Evolutionary conservation across 2,329 filamentous ascomycete species (phyloP), one percentile per base, ranked within the genome.

Genomic region (Aspergillus viridinutans): DNA sequence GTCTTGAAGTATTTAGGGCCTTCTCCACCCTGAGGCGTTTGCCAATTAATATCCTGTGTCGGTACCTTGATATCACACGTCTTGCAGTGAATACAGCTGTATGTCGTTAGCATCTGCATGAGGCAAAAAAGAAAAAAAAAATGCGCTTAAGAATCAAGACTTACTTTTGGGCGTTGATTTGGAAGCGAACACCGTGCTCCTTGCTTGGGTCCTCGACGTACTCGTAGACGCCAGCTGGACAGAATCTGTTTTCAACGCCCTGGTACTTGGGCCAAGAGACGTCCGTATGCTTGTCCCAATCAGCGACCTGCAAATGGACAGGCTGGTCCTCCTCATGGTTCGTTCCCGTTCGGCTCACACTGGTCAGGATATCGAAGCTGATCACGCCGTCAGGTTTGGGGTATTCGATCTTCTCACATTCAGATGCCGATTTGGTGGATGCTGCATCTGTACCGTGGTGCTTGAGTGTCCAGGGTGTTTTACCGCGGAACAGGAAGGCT

Each of bases 271-370:
- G 94, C 79, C 87, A 99, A 53, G 91, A 88, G 73, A 86, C 85
- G 61, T 87, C 81, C 2, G 91, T 88, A 77, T 99, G 94, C 69
- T 87, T 86, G 67, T 97, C 92, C 92, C 92, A 97, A 76, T 99
- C 92, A 75, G 89, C 85, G 64, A 99, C 93, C 75, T 96, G 91
- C 67, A 99, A 79, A 75, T 99, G 94, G 52, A 96, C 92, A 0
- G 94, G 94, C 77, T 99, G 92, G 74, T 99, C 94, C 77, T 99
- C 94, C 76, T 97, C 94, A 76, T 99, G 94, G 77, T 97, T 97
- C 32, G 94, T 99, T 42, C 94, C 94, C 4, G 94, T 97, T 56
- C 94, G 86, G 64, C 89, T 95, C 14, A 99, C 94, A 68, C 90
- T 95, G 1, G 94, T 99, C 71, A 99, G 77, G 64, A 99, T 96